A percentile compares a stretch with the other conserved stretches of the same genome.
phyloP scores from a whole-genome alignment of 257 asterid species.

The Solanum sitiens region DNA sequence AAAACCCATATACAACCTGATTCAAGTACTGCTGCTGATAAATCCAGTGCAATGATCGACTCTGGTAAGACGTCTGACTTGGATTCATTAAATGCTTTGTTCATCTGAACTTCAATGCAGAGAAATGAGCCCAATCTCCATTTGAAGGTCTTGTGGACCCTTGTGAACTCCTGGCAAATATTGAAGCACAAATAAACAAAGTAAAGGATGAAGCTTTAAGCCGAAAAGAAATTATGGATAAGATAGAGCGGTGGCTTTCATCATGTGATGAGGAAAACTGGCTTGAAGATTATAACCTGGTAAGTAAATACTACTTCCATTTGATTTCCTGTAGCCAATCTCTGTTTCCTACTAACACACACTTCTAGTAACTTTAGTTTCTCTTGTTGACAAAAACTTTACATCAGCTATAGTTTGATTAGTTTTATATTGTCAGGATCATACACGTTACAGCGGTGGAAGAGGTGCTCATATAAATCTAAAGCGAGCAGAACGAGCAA shows the following conservation, averaged over 20 bases:
- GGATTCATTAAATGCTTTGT: not conserved
- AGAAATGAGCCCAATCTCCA: not conserved
- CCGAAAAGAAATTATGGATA: slow-evolving; percentile 78
- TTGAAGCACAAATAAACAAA: slow-evolving; percentile 72
- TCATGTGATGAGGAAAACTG: slow-evolving; percentile 97
- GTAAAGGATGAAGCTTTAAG: slow-evolving; percentile 68
- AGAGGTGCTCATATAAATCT: slow-evolving; percentile 87
- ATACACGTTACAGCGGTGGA: slow-evolving; percentile 83
- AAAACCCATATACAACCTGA: slow-evolving; percentile 75
- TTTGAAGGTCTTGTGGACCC: slow-evolving; percentile 89
- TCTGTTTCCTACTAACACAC: not conserved
- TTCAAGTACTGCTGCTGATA: slow-evolving; percentile 78
- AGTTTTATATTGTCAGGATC: slow-evolving; percentile 37
- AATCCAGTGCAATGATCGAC: slow-evolving; percentile 81
- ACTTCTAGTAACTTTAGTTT: not conserved
- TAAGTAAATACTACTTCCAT: slow-evolving; percentile 15
- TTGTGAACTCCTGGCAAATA: slow-evolving; percentile 66
- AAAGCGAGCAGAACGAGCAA: slow-evolving; percentile 92
- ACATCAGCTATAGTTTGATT: not conserved
- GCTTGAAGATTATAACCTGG: slow-evolving; percentile 81
- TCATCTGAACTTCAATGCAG: not conserved
- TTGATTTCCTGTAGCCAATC: not conserved
- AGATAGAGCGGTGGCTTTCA: slow-evolving; percentile 81
- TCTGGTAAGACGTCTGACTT: slow-evolving; percentile 47
- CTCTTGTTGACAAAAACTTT: not conserved